Evolutionary conservation across 768 basidiomycete genomes (phyloP), one percentile per base, ranked within the genome.

Genomic region (Mycena filopes): DNA sequence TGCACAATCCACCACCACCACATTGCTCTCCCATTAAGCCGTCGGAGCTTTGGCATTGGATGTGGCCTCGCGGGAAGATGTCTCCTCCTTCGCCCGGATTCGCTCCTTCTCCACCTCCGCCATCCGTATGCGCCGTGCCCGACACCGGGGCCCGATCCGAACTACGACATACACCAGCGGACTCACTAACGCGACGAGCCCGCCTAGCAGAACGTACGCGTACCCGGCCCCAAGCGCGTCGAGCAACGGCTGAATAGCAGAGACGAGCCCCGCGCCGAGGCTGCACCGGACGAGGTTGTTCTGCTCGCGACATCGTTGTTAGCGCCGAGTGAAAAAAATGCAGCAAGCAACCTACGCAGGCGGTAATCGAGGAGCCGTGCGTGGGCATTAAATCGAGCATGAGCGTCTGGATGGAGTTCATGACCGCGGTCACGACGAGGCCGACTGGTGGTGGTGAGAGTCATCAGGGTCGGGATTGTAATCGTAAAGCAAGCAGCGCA

Each of bases 281-380:
- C 81, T 79, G 71, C 91, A 91, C 33, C 91, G 87, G 16, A 90
- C 82, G 21, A 92, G 75, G 68, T 92, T 93, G 73, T 89, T 92
- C 92, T 93, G 70, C 46, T n/a, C n/a, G n/a, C n/a, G 41, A 23
- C 2, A 47, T 25, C 42, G 20, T 47, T 12, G 33, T 51, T 6
- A 38, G 50, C 28, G 23, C 25, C 13, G 33, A 10, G 40, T n/a
- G n/a, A n/a, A n/a, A n/a, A n/a, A n/a, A n/a, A n/a, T n/a, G n/a
- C n/a, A n/a, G n/a, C n/a, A n/a, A 16, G 9, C n/a, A 47, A 83
- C 89, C 70, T 73, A 92, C 91, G 60, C 90, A 92, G 51, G 90
- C 91, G 2, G 89, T 90, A 10, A 91, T 82, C 8, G 90, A 86
- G 13, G 90, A 89, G 42, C 89, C 83, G 60, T 89, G 88, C 0